These are phyloP conservation scores for Candida sphagnicola DNA, from an alignment of 805 yeast species.

Conservation along the genomic window DNA sequence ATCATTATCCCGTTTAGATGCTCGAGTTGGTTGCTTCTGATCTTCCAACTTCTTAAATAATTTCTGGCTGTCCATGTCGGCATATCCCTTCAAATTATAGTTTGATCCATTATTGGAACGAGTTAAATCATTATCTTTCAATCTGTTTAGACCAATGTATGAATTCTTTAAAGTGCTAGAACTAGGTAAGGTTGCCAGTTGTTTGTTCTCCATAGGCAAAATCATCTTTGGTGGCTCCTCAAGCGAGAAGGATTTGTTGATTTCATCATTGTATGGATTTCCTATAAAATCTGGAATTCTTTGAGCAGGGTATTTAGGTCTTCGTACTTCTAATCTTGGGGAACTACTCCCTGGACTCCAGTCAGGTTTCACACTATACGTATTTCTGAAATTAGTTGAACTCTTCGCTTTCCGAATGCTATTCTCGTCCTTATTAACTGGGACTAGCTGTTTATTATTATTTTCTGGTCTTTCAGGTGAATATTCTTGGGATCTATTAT, in stretches of 20 bases:
- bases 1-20: conserved; percentile 2
- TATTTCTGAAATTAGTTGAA: conserved; percentile 27
- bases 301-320: conserved; percentile 16
- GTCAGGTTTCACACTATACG: background rate
- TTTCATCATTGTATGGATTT: conserved; percentile 19
- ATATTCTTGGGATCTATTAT: conserved; percentile 4
- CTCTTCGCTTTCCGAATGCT: conserved; percentile 29
- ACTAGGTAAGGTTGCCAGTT: conserved; percentile 33
- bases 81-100: conserved; percentile 6
- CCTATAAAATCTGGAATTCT: conserved; percentile 17
- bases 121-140: conserved; percentile 26
- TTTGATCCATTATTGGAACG: conserved; percentile 16
- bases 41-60: conserved; percentile 1
- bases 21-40: background rate
- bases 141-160: conserved; percentile 33
- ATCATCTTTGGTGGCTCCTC: conserved; percentile 4
- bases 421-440: background rate
- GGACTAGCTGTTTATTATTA: conserved; percentile 3
- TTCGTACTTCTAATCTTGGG: conserved; percentile 2
- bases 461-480: conserved; percentile 5
- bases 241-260: background rate
- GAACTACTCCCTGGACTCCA: conserved; percentile 3
- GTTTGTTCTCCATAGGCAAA: conserved; percentile 5
- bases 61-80: background rate
- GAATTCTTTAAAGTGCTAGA: conserved; percentile 29